A percentile compares a stretch with the other conserved stretches of the same genome.
Conservation (phyloP, 371 early-diverging fungal genomes). For the Blakeslea trispora region DNA sequence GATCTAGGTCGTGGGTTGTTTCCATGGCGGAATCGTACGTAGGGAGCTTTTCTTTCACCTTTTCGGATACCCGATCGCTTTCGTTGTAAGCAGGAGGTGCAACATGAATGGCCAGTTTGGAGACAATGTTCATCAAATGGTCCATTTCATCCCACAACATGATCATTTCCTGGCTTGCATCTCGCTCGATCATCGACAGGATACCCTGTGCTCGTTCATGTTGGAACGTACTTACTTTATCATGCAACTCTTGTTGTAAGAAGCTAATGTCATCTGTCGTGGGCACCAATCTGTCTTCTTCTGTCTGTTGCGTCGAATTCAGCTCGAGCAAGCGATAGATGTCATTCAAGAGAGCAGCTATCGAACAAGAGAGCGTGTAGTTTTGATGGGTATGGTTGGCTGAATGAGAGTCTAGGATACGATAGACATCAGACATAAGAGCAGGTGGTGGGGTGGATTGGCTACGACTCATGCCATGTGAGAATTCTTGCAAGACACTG, state of each 20-base stretch:
- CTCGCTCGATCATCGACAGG: constrained; percentile 1
- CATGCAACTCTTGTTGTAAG: constrained; percentile 31
- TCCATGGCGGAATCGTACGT: constrained; percentile 11
- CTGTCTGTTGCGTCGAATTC: constrained; percentile 3
- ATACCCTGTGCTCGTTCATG: constrained; percentile 18
- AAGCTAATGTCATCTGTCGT: neutral
- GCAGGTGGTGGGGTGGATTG: constrained; percentile 35
- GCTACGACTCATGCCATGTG: constrained; percentile 21
- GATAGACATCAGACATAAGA: constrained; percentile 34
- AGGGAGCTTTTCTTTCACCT: constrained; percentile 10
- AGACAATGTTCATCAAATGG: constrained; percentile 39
- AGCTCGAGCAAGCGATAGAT: constrained; percentile 45
- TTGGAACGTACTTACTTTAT: constrained; percentile 32
- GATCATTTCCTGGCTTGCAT: constrained; percentile 24
- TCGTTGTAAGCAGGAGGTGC: constrained; percentile 14
- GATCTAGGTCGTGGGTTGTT: constrained; percentile 37
- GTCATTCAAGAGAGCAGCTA: constrained; percentile 44
- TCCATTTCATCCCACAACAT: constrained; percentile 46
- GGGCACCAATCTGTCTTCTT: neutral
- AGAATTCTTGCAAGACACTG: constrained; percentile 17
- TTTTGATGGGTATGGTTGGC: constrained; percentile 20
- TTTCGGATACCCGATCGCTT: too few relatives aligned
- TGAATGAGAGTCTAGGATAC: constrained; percentile 22
- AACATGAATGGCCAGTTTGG: constrained; percentile 5
- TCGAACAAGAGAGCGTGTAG: constrained; percentile 46